These are phyloP conservation scores for Fusarium camptoceras DNA, from an alignment of 2,329 filamentous ascomycete species.

Conservation along the genomic window DNA sequence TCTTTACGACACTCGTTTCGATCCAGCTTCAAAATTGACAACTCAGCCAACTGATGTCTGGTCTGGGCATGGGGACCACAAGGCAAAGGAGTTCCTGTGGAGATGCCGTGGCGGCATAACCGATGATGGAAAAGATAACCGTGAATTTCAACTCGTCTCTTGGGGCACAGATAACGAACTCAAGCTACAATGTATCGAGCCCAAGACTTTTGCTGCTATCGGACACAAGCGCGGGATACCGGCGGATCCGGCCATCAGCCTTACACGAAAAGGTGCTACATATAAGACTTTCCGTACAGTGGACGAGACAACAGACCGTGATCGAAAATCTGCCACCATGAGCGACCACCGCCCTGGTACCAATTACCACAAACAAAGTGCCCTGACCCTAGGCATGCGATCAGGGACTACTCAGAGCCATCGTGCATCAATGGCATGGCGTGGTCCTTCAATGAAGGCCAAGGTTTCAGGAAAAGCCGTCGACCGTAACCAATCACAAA, in stretches of 20 bases:
- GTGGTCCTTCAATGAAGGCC: slow-evolving; percentile 69
- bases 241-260: slow-evolving; percentile 71
- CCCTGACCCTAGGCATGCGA: slow-evolving; percentile 59
- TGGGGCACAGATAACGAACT: slow-evolving; percentile 91
- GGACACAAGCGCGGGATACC: slow-evolving; percentile 78
- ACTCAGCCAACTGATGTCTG: slow-evolving; percentile 68
- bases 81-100: slow-evolving; percentile 94
- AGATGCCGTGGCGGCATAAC: slow-evolving; percentile 76
- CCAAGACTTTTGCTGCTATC: slow-evolving; percentile 72
- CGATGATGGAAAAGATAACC: slow-evolving; percentile 77
- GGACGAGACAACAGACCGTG: slow-evolving; percentile 67
- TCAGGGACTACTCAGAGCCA: slow-evolving; percentile 47
- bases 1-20: slow-evolving; percentile 77
- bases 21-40: slow-evolving; percentile 57
- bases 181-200: slow-evolving; percentile 79
- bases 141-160: slow-evolving; percentile 92
- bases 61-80: slow-evolving; percentile 70
- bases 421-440: slow-evolving; percentile 59
- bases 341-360: slow-evolving; percentile 67
- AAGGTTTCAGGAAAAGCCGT: slow-evolving; percentile 57
- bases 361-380: slow-evolving; percentile 57
- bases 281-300: slow-evolving; percentile 88
- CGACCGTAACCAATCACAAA: slow-evolving; percentile 66
- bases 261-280: slow-evolving; percentile 84
- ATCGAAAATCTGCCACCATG: slow-evolving; percentile 71